These are phyloP conservation scores for Acaromyces ingoldii DNA, from an alignment of 1,284 basidiomycete species.

Conservation along the genomic window DNA sequence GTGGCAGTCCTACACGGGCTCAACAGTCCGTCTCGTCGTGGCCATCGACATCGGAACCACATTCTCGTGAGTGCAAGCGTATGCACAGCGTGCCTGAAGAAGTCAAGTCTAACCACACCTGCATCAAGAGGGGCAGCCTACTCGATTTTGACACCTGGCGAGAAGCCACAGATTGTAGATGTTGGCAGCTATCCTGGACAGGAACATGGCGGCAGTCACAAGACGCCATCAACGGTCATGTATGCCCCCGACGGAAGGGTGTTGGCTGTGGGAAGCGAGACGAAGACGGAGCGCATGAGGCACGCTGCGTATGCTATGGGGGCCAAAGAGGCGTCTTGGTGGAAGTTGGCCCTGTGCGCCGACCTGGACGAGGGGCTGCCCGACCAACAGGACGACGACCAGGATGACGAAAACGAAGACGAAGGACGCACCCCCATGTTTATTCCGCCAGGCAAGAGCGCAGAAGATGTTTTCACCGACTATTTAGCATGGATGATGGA, in stretches of 20 bases:
- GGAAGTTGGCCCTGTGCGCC: conserved; percentile 1
- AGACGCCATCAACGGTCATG: conserved; percentile 9
- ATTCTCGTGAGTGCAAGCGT: conserved; percentile 5
- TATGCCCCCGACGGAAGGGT: conserved; percentile 5
- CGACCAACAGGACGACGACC: neutral
- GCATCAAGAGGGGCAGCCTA: conserved; percentile 10
- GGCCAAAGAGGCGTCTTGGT: neutral
- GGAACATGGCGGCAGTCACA: neutral
- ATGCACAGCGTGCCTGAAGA: too few relatives aligned
- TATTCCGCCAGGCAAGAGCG: conserved; percentile 1
- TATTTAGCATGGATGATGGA: conserved; percentile 2
- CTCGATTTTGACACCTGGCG: conserved; percentile 8
- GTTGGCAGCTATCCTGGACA: conserved; percentile 9
- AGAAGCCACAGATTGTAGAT: conserved; percentile 11
- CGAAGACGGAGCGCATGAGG: neutral
- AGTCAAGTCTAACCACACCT: too few relatives aligned
- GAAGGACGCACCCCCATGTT: too few relatives aligned
- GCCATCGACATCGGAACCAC: conserved; percentile 15
- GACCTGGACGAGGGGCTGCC: neutral
- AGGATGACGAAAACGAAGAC: neutral
- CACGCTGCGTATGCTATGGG: neutral
- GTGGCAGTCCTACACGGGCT: conserved; percentile 9
- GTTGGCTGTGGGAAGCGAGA: neutral
- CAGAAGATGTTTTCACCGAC: conserved; percentile 2
- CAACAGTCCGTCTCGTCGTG: conserved; percentile 7